These are phyloP conservation scores for Astrephomene gubernaculifera DNA, from an alignment of 139 green algal genomes.

Conservation along the genomic window DNA sequence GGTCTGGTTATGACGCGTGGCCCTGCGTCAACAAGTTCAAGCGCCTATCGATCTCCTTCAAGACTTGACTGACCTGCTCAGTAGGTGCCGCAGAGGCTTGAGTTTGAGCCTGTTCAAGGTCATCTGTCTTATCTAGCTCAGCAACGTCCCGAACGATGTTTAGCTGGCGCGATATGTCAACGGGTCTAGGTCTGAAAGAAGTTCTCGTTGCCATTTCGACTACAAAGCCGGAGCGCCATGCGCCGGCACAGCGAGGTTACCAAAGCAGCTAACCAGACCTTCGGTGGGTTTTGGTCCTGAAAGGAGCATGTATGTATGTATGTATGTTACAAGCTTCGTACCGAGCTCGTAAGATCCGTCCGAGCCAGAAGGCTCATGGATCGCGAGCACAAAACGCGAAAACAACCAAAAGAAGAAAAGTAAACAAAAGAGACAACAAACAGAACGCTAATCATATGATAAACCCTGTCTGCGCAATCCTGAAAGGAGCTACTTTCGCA, in stretches of 20 bases:
- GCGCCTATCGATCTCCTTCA: background rate
- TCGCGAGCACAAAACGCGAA: too few relatives aligned
- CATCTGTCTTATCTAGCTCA: constrained; percentile 77
- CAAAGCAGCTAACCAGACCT: background rate
- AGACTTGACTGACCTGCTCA: constrained; percentile 26
- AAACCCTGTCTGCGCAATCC: too few relatives aligned
- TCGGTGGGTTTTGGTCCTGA: background rate
- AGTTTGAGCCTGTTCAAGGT: constrained; percentile 43
- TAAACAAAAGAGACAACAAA: too few relatives aligned
- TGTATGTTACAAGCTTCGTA: background rate
- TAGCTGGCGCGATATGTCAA: constrained; percentile 82
- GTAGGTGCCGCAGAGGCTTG: constrained; percentile 27
- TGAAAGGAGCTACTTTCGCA: too few relatives aligned
- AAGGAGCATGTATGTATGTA: too few relatives aligned
- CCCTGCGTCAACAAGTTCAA: constrained; percentile 38
- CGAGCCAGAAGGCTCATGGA: too few relatives aligned
- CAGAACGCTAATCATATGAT: too few relatives aligned
- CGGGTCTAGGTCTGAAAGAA: constrained; percentile 72
- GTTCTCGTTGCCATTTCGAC: constrained; percentile 52
- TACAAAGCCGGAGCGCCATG: constrained; percentile 10
- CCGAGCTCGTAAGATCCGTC: too few relatives aligned
- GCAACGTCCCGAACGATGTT: constrained; percentile 79
- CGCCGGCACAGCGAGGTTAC: background rate
- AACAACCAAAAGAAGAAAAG: too few relatives aligned
- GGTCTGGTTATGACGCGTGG: background rate